phyloP scores from a whole-genome alignment of 2,329 filamentous ascomycete species.

The Trichoderma endophyticum region DNA sequence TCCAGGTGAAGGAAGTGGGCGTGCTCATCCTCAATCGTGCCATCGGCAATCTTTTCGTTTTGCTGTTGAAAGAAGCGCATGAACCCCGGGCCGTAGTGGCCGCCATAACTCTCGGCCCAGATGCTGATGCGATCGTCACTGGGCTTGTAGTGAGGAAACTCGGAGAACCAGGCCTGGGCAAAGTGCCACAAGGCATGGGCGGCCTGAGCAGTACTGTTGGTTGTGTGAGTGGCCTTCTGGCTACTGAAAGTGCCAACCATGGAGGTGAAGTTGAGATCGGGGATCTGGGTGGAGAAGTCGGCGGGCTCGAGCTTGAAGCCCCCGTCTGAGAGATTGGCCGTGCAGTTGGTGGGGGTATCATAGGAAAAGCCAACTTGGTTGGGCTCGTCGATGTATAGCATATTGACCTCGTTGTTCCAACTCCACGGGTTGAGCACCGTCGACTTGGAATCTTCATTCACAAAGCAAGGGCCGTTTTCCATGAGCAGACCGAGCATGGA shows the following conservation, averaged over 20 bases:
- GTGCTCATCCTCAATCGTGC: slow-evolving; percentile 34
- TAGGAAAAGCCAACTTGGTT: slow-evolving; percentile 67
- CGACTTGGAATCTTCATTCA: slow-evolving; percentile 47
- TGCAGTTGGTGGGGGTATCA: slow-evolving; percentile 62
- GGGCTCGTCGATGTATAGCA: slow-evolving; percentile 59
- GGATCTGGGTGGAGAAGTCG: slow-evolving; percentile 38
- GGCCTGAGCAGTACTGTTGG: slow-evolving; percentile 53
- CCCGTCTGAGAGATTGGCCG: slow-evolving; percentile 50
- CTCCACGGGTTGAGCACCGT: slow-evolving; percentile 58
- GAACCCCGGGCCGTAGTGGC: slow-evolving; percentile 66
- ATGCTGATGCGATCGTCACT: slow-evolving; percentile 56
- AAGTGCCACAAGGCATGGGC: slow-evolving; percentile 63
- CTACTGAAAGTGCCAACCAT: slow-evolving; percentile 35
- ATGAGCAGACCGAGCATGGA: slow-evolving; percentile 63
- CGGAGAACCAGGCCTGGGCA: slow-evolving; percentile 56
- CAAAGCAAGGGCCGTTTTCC: slow-evolving; percentile 54
- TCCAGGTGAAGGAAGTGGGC: slow-evolving; percentile 53
- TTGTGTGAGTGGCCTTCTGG: slow-evolving; percentile 28
- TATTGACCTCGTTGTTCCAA: slow-evolving; percentile 55
- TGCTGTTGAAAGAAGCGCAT: slow-evolving; percentile 57
- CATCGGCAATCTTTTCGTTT: slow-evolving; percentile 48
- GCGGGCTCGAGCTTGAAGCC: slow-evolving; percentile 44
- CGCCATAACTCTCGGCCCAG: slow-evolving; percentile 67
- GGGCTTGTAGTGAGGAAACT: slow-evolving; percentile 58
- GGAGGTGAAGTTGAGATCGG: slow-evolving; percentile 36